A percentile compares a stretch with the other conserved stretches of the same genome.
phyloP scores from a whole-genome alignment of 202 grass and related monocot genomes.

The Panicum virgatum region DNA sequence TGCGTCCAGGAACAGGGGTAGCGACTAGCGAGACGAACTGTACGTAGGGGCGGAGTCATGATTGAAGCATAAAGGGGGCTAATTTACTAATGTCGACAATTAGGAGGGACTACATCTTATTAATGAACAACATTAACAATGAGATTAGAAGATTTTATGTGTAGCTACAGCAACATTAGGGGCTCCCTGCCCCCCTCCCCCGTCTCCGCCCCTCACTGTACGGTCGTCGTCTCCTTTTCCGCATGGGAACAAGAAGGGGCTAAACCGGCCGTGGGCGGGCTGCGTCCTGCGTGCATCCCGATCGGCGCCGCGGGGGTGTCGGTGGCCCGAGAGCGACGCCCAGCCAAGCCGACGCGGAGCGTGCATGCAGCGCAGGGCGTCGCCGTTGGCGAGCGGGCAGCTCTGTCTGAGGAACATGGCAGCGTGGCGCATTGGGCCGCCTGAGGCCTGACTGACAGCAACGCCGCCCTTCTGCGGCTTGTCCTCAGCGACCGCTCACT shows the following conservation, averaged over 20 bases:
- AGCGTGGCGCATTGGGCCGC: conserved; percentile 9
- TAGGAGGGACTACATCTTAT: too few relatives aligned
- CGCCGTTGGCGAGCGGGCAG: neutral
- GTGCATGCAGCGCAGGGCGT: neutral
- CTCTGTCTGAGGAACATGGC: neutral
- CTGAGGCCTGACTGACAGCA: neutral
- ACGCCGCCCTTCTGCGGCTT: neutral
- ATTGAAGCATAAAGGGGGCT: too few relatives aligned
- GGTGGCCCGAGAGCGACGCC: conserved; percentile 41
- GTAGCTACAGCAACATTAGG: too few relatives aligned
- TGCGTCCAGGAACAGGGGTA: neutral
- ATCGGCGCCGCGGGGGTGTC: conserved; percentile 6
- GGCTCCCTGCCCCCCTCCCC: too few relatives aligned
- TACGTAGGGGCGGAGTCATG: too few relatives aligned
- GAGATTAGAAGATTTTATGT: too few relatives aligned
- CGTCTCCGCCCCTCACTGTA: too few relatives aligned
- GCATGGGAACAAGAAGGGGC: neutral
- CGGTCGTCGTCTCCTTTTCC: neutral
- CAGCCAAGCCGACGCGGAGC: neutral
- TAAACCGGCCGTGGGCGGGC: neutral
- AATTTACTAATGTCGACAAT: too few relatives aligned
- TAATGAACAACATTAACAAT: too few relatives aligned
- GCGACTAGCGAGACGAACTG: neutral
- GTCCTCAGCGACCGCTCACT: too few relatives aligned
- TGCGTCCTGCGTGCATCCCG: neutral